A percentile compares a stretch with the other conserved stretches of the same genome.
phyloP scores from a whole-genome alignment of 768 basidiomycete species.

The Austroboletus festivus region DNA sequence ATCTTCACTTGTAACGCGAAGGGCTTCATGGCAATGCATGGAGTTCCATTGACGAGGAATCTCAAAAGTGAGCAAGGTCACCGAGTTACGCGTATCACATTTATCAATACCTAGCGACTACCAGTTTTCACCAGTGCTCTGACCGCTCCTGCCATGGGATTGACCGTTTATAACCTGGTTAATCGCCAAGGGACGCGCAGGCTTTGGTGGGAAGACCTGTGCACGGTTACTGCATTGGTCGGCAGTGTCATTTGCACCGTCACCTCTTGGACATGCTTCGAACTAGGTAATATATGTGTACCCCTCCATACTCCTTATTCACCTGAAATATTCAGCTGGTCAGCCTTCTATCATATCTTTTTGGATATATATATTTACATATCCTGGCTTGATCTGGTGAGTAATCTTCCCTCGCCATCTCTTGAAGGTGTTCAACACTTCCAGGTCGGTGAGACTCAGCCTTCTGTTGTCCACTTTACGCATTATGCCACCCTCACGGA shows the following conservation, averaged over 20 bases:
- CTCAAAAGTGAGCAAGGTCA: conserved; percentile 12
- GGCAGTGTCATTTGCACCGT: conserved; percentile 5
- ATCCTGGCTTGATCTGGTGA: conserved; percentile 12
- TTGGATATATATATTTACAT: conserved; percentile 11
- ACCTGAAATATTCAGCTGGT: conserved; percentile 4
- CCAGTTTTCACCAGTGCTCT: conserved; percentile 12
- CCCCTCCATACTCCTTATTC: neutral
- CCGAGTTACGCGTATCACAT: neutral
- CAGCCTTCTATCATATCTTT: conserved; percentile 2
- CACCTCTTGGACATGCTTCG: conserved; percentile 8
- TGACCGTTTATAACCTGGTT: conserved; percentile 3
- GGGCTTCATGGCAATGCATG: neutral
- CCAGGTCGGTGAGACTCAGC: conserved; percentile 15
- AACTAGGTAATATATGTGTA: neutral
- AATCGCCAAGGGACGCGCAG: neutral
- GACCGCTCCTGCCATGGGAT: neutral
- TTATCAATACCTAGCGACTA: neutral
- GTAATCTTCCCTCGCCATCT: neutral
- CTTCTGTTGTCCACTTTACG: conserved; percentile 12
- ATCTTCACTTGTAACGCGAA: neutral
- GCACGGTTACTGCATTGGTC: conserved; percentile 1
- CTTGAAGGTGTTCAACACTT: neutral
- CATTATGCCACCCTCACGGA: conserved; percentile 9
- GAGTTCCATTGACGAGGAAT: neutral
- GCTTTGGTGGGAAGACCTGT: conserved; percentile 23